Conservation (phyloP, 1,139 yeast species). For the Hyphopichia buzzinii region DNA sequence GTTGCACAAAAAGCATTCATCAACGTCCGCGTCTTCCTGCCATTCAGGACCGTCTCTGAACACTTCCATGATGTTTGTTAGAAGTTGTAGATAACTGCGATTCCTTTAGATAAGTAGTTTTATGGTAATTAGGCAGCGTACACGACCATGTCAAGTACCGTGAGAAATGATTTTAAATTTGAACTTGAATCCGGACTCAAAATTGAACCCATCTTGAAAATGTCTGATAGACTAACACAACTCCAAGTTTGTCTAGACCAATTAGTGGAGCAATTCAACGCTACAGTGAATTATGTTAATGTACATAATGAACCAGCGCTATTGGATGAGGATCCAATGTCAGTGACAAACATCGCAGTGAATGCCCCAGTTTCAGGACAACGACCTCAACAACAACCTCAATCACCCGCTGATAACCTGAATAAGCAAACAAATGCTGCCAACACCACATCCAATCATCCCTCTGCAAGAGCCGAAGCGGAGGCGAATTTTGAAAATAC, state of each 20-base stretch:
- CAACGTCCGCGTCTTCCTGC: conserved; percentile 73
- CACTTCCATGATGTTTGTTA: conserved; percentile 2
- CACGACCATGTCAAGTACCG: no score
- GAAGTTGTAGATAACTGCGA: no score
- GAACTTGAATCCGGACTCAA: no score
- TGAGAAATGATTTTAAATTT: no score
- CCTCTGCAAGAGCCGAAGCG: conserved; percentile 14
- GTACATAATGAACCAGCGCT: conserved; percentile 37
- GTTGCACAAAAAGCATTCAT: conserved; percentile 63
- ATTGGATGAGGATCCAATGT: conserved; percentile 38
- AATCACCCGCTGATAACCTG: conserved; percentile 26
- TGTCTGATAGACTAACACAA: conserved; percentile 90
- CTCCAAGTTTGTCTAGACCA: conserved; percentile 90
- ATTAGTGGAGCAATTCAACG: conserved; percentile 86
- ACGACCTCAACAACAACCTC: conserved; percentile 16
- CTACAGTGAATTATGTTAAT: conserved; percentile 84
- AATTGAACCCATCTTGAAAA: no score
- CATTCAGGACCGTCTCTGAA: conserved; percentile 49
- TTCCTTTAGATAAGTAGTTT: no score
- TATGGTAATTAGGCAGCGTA: no score
- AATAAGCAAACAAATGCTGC: conserved; percentile 16
- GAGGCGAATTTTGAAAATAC: conserved; percentile 49
- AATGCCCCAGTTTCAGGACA: conserved; percentile 45
- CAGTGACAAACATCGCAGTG: conserved; percentile 43
- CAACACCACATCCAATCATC: conserved; percentile 16